These are phyloP conservation scores for Iris macrosiphon DNA, from an alignment of 106 monocot species.

Conservation along the genomic window DNA sequence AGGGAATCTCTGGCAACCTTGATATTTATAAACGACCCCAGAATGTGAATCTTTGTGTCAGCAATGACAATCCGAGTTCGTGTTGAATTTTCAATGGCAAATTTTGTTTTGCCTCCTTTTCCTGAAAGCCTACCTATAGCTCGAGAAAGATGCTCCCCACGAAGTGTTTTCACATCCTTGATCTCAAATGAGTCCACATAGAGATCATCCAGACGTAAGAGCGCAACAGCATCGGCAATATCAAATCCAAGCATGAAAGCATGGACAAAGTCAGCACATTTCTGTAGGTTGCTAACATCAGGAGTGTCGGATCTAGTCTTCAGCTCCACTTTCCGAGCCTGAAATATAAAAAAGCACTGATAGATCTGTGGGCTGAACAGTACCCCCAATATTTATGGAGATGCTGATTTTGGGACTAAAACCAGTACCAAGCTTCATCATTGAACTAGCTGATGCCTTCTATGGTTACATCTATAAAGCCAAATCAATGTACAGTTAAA, in stretches of 20 bases:
- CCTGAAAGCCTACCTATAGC: conserved; percentile 88
- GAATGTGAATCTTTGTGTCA: conserved; percentile 75
- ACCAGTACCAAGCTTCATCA: no score
- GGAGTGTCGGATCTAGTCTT: conserved; percentile 64
- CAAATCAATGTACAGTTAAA: no score
- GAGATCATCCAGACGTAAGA: conserved; percentile 78
- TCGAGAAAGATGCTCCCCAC: conserved; percentile 68
- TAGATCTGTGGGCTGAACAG: no score
- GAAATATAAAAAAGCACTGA: conserved; percentile 41
- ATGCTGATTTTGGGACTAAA: no score
- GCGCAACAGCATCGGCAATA: conserved; percentile 67
- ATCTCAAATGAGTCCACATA: conserved; percentile 92
- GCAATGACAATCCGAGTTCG: conserved; percentile 90
- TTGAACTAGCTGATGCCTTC: no score
- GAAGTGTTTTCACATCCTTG: conserved; percentile 79
- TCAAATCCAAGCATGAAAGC: conserved; percentile 94
- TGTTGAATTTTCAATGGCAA: conserved; percentile 85
- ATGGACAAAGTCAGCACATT: conserved; percentile 85
- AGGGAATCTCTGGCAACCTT: conserved; percentile 71
- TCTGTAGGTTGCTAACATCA: conserved; percentile 76
- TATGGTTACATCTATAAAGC: no score
- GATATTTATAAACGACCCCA: conserved; percentile 61
- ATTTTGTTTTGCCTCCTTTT: conserved; percentile 91
- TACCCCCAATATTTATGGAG: no score
- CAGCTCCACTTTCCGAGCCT: conserved; percentile 59